Conservation (phyloP, 345 rosid species). For the Kernera saxatilis region DNA sequence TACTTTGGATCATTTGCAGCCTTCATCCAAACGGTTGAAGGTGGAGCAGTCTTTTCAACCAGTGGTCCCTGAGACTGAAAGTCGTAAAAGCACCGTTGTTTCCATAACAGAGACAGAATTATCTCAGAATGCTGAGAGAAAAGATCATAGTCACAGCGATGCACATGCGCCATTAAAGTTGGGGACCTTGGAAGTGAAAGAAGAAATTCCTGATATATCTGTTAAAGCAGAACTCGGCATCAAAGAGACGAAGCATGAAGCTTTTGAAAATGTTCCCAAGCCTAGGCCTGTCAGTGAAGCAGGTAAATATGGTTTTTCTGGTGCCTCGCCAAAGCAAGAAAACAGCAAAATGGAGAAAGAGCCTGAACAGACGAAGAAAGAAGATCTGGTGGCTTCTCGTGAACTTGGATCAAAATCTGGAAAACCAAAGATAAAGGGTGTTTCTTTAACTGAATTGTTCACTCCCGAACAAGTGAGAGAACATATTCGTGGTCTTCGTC, state of each 20-base stretch:
- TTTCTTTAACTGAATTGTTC: constrained; percentile 88
- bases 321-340: constrained; percentile 41
- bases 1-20: constrained; percentile 52
- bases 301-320: constrained; percentile 29
- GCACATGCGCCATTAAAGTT: constrained; percentile 38
- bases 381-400: constrained; percentile 40
- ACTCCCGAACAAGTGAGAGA: constrained; percentile 96
- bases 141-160: constrained; percentile 40
- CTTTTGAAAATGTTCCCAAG: constrained; percentile 40
- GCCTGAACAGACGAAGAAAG: constrained; percentile 47
- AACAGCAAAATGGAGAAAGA: constrained; percentile 49
- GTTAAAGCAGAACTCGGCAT: constrained; percentile 46
- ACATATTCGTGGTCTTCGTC: constrained; percentile 94
- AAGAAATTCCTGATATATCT: constrained; percentile 44
- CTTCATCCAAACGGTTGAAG: constrained; percentile 78
- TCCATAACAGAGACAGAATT: constrained; percentile 36
- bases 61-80: constrained; percentile 42
- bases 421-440: constrained; percentile 94
- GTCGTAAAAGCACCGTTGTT: constrained; percentile 32
- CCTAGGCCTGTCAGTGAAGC: constrained; percentile 44
- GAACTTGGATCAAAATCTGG: constrained; percentile 68
- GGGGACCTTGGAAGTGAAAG: constrained; percentile 52
- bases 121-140: constrained; percentile 43
- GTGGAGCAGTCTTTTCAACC: constrained; percentile 57
- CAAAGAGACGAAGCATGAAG: constrained; percentile 47